Percentiles rank a stretch among this genome's conserved stretches.
phyloP scores from a whole-genome alignment of 2,329 filamentous ascomycete species.

The Stachybotrys chartarum region DNA sequence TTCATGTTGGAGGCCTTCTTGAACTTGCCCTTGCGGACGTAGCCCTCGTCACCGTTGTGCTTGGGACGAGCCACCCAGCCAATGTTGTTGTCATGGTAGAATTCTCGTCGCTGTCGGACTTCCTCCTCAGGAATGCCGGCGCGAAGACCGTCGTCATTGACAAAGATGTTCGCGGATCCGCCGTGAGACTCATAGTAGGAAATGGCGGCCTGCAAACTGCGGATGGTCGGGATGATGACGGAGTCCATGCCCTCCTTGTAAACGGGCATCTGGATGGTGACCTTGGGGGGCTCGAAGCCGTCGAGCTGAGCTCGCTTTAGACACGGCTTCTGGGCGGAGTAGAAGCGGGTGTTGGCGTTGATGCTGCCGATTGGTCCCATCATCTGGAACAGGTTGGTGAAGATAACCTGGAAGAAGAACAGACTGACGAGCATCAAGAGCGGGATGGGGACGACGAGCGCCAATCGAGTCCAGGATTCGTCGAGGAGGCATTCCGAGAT shows the following conservation, averaged over 20 bases:
- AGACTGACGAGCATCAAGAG: slow-evolving; percentile 24
- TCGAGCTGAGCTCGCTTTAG: slow-evolving; percentile 22
- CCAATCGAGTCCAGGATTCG: slow-evolving; percentile 28
- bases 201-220: slow-evolving; percentile 49
- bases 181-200: slow-evolving; percentile 54
- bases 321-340: slow-evolving; percentile 30
- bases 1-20: slow-evolving; percentile 76
- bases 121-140: slow-evolving; percentile 40
- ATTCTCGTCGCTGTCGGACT: slow-evolving; percentile 40
- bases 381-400: slow-evolving; percentile 33
- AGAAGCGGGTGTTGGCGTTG: slow-evolving; percentile 35
- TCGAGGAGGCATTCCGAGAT: slow-evolving; percentile 30
- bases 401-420: slow-evolving; percentile 38
- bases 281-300: slow-evolving; percentile 27
- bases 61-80: slow-evolving; percentile 44
- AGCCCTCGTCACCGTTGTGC: slow-evolving; percentile 39
- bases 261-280: slow-evolving; percentile 39
- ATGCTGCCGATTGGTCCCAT: slow-evolving; percentile 40
- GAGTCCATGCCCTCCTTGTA: slow-evolving; percentile 28
- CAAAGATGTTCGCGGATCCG: slow-evolving; percentile 60
- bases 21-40: slow-evolving; percentile 55
- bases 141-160: slow-evolving; percentile 65
- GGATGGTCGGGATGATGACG: slow-evolving; percentile 47
- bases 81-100: slow-evolving; percentile 51
- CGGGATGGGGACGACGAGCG: slow-evolving; percentile 24